These are phyloP conservation scores for Hyphodiscus sp. DNA, from an alignment of 2,329 filamentous ascomycete species.

Conservation along the genomic window DNA sequence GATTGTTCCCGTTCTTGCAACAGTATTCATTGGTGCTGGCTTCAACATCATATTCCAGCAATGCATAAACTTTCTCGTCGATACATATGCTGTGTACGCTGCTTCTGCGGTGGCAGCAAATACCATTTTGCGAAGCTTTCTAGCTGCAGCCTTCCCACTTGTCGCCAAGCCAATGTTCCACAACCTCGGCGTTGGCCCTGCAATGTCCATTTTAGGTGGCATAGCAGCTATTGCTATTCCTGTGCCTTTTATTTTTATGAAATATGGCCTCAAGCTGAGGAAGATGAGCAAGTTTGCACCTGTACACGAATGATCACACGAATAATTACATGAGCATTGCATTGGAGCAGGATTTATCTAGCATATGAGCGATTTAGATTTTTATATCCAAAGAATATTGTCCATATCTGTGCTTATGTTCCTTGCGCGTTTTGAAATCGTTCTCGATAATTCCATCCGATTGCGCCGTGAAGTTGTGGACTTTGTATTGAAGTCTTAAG, in stretches of 20 bases:
- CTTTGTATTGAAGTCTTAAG: too few species aligned
- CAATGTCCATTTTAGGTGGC: conserved; percentile 54
- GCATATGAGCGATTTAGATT: not conserved
- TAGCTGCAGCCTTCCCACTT: conserved; percentile 41
- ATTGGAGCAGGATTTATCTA: not conserved
- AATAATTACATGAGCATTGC: not conserved
- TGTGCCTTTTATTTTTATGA: conserved; percentile 50
- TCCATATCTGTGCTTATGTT: too few species aligned
- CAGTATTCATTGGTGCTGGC: conserved; percentile 23
- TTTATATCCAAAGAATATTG: not conserved
- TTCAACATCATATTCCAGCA: conserved; percentile 30
- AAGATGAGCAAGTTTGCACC: conserved; percentile 39
- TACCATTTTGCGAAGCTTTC: conserved; percentile 37
- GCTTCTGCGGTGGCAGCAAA: conserved; percentile 40
- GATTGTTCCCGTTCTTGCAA: conserved; percentile 5
- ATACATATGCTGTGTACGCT: conserved; percentile 42
- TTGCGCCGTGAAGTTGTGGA: too few species aligned
- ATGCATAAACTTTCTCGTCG: conserved; percentile 30
- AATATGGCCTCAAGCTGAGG: conserved; percentile 32
- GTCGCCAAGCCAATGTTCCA: conserved; percentile 47
- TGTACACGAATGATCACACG: conserved; percentile 8
- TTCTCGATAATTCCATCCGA: too few species aligned
- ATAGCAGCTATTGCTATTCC: conserved; percentile 48
- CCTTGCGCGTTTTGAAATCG: too few species aligned
- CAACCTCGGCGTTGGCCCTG: conserved; percentile 58